Evolutionary conservation across 306 rosid genomes (phyloP).

Genomic region (Gleditsia sinensis): DNA sequence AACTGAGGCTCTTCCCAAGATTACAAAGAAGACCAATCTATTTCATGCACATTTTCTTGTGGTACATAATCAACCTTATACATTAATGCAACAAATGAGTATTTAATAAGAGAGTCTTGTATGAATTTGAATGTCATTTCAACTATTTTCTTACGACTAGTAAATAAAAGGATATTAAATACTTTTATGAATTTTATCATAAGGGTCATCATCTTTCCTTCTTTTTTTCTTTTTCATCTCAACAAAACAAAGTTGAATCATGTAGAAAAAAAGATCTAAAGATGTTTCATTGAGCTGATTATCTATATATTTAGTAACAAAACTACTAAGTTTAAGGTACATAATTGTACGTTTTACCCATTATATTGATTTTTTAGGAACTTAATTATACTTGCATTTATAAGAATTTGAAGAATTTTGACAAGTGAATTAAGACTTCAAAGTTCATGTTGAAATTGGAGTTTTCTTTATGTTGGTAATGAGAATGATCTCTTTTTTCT

Average conservation of each 20-base stretch:
- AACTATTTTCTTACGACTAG: neutral
- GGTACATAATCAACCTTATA: slow-evolving; percentile 50
- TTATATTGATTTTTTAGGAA: slow-evolving; percentile 59
- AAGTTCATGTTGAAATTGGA: slow-evolving; percentile 12
- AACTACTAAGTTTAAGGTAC: neutral
- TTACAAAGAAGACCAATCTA: slow-evolving; percentile 77
- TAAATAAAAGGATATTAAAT: no score
- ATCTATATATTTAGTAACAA: slow-evolving; percentile 44
- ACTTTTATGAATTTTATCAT: neutral
- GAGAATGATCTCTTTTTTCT: slow-evolving; percentile 16
- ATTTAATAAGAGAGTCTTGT: neutral
- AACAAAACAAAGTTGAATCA: slow-evolving; percentile 75
- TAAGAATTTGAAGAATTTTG: slow-evolving; percentile 95
- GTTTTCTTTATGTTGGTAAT: slow-evolving; percentile 13
- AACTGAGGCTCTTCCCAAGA: slow-evolving; percentile 45
- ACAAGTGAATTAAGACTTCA: slow-evolving; percentile 46
- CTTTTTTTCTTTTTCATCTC: no score
- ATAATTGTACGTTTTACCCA: slow-evolving; percentile 34
- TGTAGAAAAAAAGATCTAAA: slow-evolving; percentile 91
- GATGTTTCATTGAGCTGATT: slow-evolving; percentile 91
- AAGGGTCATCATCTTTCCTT: neutral
- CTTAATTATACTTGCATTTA: slow-evolving; percentile 91
- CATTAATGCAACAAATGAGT: neutral
- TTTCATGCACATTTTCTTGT: slow-evolving; percentile 71
- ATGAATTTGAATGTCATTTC: neutral